Evolutionary conservation across 371 early-diverging fungal genomes (phyloP).

Genomic region (Mortierella sp.): DNA sequence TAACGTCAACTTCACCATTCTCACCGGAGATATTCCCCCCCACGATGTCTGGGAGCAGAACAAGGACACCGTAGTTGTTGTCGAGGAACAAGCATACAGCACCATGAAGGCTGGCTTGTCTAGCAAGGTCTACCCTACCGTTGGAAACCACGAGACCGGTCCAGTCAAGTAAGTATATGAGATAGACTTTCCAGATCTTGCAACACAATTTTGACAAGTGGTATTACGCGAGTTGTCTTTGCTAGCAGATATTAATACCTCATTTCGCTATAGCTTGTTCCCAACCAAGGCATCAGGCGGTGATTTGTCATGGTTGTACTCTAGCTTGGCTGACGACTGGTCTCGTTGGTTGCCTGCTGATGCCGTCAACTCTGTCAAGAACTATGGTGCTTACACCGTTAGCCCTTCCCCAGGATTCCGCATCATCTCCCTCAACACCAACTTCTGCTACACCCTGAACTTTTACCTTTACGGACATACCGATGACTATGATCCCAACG

Average conservation of each 20-base stretch:
- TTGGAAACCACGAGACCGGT: conserved; percentile 68
- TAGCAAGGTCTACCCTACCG: conserved; percentile 64
- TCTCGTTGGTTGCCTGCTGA: conserved; percentile 62
- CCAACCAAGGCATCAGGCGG: conserved; percentile 60
- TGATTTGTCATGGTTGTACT: conserved; percentile 64
- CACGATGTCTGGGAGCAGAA: conserved; percentile 70
- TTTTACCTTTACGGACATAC: conserved; percentile 51
- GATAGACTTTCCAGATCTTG: background rate
- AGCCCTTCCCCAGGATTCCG: conserved; percentile 63
- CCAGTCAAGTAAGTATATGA: conserved; percentile 39
- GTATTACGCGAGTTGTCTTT: background rate
- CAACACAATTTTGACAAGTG: background rate
- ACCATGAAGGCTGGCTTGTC: conserved; percentile 26
- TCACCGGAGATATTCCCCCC: conserved; percentile 76
- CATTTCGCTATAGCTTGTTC: conserved; percentile 46
- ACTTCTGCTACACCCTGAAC: conserved; percentile 72
- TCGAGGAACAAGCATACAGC: conserved; percentile 33
- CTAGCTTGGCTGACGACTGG: conserved; percentile 63
- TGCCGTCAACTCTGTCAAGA: conserved; percentile 51
- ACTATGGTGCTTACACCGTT: conserved; percentile 64
- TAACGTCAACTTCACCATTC: conserved; percentile 62
- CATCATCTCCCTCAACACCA: conserved; percentile 71
- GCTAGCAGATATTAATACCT: background rate
- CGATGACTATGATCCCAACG: conserved; percentile 63
- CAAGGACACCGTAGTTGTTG: conserved; percentile 39